Conservation (phyloP, 2,329 filamentous ascomycete genomes). For the Alternaria tenuissima region DNA sequence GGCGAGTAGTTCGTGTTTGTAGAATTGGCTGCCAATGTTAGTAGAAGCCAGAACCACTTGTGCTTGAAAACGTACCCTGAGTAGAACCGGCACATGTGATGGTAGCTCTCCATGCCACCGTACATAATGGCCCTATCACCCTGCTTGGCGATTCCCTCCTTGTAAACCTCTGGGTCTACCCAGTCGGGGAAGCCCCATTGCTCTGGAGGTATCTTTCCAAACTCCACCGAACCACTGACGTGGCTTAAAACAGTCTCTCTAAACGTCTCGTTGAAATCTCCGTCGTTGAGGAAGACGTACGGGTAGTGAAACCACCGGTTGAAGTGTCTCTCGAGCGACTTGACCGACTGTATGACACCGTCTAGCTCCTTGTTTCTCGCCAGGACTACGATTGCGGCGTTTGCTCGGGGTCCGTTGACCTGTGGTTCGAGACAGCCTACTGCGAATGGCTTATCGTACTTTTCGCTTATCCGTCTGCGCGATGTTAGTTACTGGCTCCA, state of each 20-base stretch:
- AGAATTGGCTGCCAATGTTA: slow-evolving; percentile 76
- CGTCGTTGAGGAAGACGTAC: slow-evolving; percentile 98
- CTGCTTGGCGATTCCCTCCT: slow-evolving; percentile 95
- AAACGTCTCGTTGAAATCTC: slow-evolving; percentile 94
- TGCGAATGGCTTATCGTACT: slow-evolving; percentile 95
- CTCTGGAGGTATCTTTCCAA: slow-evolving; percentile 86
- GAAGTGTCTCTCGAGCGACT: slow-evolving; percentile 98
- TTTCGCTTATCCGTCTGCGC: slow-evolving; percentile 90
- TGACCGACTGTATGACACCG: slow-evolving; percentile 94
- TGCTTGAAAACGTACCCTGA: slow-evolving; percentile 72
- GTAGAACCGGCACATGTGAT: slow-evolving; percentile 99
- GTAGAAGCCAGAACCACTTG: not conserved
- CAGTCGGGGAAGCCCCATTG: slow-evolving; percentile 99
- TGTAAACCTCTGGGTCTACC: slow-evolving; percentile 91
- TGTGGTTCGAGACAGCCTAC: slow-evolving; percentile 84
- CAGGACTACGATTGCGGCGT: slow-evolving; percentile 94
- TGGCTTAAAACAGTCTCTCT: slow-evolving; percentile 88
- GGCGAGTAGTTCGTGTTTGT: slow-evolving; percentile 90
- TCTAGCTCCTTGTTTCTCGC: slow-evolving; percentile 96
- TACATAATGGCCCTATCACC: slow-evolving; percentile 99
- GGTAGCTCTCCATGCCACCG: slow-evolving; percentile 97
- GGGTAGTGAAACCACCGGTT: slow-evolving; percentile 99
- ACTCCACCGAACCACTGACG: slow-evolving; percentile 87
- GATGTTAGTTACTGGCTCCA: slow-evolving; percentile 22
- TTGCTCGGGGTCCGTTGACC: slow-evolving; percentile 80